phyloP scores from a whole-genome alignment of 176 grass and related monocot species.

The Elymus sibiricus region DNA sequence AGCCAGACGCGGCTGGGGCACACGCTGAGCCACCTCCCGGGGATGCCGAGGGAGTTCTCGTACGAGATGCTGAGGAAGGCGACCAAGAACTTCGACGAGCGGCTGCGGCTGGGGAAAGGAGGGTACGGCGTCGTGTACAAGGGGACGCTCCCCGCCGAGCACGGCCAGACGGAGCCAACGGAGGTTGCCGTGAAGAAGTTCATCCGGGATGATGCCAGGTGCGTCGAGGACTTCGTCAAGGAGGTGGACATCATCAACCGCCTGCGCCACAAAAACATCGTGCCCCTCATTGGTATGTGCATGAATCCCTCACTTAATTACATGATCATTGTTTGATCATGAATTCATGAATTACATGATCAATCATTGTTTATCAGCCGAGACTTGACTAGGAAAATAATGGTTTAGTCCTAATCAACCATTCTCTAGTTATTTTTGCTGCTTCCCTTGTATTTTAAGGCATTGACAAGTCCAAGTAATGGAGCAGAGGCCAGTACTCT shows the following conservation, averaged over 20 bases:
- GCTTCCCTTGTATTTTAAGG: background rate
- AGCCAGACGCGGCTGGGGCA: constrained; percentile 12
- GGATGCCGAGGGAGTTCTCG: constrained; percentile 41
- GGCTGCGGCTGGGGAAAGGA: constrained; percentile 29
- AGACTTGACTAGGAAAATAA: background rate
- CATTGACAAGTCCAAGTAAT: constrained; percentile 2
- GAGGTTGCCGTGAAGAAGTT: constrained; percentile 60
- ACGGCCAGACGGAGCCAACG: background rate
- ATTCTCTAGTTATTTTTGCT: background rate
- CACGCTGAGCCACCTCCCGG: constrained; percentile 45
- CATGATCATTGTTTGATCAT: too few relatives aligned
- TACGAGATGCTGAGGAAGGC: constrained; percentile 41
- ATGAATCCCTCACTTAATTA: background rate
- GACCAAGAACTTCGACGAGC: constrained; percentile 44
- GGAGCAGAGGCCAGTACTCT: background rate
- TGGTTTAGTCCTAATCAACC: background rate
- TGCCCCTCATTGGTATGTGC: constrained; percentile 43
- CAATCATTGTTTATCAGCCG: background rate
- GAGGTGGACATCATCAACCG: constrained; percentile 66
- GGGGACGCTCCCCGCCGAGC: constrained; percentile 29
- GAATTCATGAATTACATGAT: background rate
- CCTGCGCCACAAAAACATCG: constrained; percentile 54
- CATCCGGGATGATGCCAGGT: constrained; percentile 22
- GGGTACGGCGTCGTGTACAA: constrained; percentile 51
- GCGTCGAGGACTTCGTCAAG: constrained; percentile 41